Percentiles rank a stretch among this genome's conserved stretches.
phyloP scores from a whole-genome alignment of 768 basidiomycete species.

The Clathrus columnatus region DNA sequence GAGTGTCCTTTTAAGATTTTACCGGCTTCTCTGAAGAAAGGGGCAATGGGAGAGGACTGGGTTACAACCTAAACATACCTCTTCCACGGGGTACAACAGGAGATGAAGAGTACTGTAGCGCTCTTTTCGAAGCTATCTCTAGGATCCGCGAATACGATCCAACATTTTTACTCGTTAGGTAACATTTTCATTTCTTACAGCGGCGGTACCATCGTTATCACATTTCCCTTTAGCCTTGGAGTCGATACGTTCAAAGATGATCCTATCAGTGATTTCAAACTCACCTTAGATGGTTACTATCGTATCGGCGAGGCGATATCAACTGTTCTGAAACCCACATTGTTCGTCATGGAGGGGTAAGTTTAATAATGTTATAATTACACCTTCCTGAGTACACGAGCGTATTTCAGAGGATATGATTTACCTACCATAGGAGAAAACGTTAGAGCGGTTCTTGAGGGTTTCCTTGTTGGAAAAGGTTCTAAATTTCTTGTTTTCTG shows the following conservation, averaged over 20 bases:
- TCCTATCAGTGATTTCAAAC: constrained; percentile 23
- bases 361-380: not conserved
- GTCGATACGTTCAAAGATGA: constrained; percentile 27
- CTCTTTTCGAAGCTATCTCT: constrained; percentile 15
- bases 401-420: constrained; percentile 21
- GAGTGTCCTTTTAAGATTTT: constrained; percentile 17
- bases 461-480: constrained; percentile 12
- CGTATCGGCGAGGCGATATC: constrained; percentile 20
- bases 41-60: constrained; percentile 19
- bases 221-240: constrained; percentile 20
- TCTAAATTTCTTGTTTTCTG: too few species aligned
- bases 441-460: constrained; percentile 21
- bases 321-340: constrained; percentile 14
- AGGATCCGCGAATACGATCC: constrained; percentile 18
- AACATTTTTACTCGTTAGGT: constrained; percentile 23
- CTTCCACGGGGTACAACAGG: constrained; percentile 20
- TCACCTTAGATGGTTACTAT: constrained; percentile 21
- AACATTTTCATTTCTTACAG: not conserved
- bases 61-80: constrained; percentile 24
- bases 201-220: not conserved
- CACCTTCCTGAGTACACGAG: not conserved
- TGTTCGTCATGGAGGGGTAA: constrained; percentile 31
- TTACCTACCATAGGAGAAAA: constrained; percentile 21
- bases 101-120: constrained; percentile 20
- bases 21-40: constrained; percentile 22